Evolutionary conservation across 2,329 filamentous ascomycete species (phyloP).

Genomic region (Trichoderma sp.): DNA sequence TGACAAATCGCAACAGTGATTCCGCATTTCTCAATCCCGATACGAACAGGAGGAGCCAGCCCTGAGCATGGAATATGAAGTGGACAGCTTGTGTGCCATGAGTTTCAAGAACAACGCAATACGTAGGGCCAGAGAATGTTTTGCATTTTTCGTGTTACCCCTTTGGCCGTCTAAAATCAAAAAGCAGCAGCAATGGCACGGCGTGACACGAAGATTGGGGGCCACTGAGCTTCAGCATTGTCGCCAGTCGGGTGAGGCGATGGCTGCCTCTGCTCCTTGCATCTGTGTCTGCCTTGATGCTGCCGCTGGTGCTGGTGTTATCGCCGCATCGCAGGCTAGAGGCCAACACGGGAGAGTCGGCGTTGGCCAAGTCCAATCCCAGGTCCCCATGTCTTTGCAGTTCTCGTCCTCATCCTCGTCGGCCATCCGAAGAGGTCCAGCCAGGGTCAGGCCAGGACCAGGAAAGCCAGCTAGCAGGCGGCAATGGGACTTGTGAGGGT

Average conservation of each 20-base stretch:
- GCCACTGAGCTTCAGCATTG: constrained; percentile 16
- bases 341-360: not conserved
- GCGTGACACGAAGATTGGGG: constrained; percentile 9
- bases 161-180: constrained; percentile 13
- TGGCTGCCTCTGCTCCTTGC: not conserved
- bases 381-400: not conserved
- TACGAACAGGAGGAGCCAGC: not conserved
- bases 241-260: constrained; percentile 5
- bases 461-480: not conserved
- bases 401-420: not conserved
- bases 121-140: constrained; percentile 18
- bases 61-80: not conserved
- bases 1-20: constrained; percentile 18
- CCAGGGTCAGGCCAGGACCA: not conserved
- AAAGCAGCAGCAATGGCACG: not conserved
- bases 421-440: not conserved
- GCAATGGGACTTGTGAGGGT: not conserved
- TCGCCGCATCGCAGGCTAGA: not conserved
- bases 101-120: not conserved
- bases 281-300: not conserved
- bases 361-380: not conserved
- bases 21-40: constrained; percentile 11
- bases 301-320: not conserved
- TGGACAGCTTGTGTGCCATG: not conserved
- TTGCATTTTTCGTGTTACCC: constrained; percentile 21